Evolutionary conservation across 768 basidiomycete genomes (phyloP), one percentile per base, ranked within the genome.

Genomic region (Holtermanniella nyarrowii): DNA sequence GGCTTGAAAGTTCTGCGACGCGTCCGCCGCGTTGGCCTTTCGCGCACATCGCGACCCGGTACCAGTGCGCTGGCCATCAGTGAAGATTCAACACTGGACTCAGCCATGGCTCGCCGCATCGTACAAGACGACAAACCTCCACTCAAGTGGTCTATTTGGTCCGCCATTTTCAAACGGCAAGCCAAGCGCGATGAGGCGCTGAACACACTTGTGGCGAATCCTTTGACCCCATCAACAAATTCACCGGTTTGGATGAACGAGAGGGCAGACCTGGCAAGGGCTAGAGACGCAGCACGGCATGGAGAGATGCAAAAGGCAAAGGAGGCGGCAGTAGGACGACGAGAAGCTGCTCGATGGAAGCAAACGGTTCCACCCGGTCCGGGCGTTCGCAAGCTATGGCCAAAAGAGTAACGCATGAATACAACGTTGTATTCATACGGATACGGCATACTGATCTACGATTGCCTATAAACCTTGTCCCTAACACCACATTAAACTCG

Each of bases 1-100:
- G 86, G 86, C 3, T 73, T 87, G 20, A 78, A 84, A 58, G 82
- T 76, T 76, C 62, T 75, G 1, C 51, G 63, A 0, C 58, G 61
- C 23, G 58, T 74, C 24, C 59, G 72, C 1, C 58, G 66, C 10
- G 68, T 74, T 7, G 71, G 68, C 0, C 57, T 74, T 10, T 54
- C 58, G 3, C 63, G 60, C 40, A 61, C n/a, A n/a, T n/a, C n/a
- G n/a, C n/a, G n/a, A n/a, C n/a, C n/a, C n/a, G n/a, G n/a, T n/a
- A 7, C 31, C 10, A 37, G 31, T 37, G 31, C 31, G 16, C 7
- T 37, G 7, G 31, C 31, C 10, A 7, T 37, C 31, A n/a, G n/a
- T n/a, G 58, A 41, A 42, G 46, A 20, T 16, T 14, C 22, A 26
- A 14, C 40, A 23, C 22, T 21, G 7, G 46, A 3, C 22, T 20